Evolutionary conservation across 352 stramenopile species (phyloP), one percentile per base, ranked within the genome.

Genomic region (Blastocystis sp.): DNA sequence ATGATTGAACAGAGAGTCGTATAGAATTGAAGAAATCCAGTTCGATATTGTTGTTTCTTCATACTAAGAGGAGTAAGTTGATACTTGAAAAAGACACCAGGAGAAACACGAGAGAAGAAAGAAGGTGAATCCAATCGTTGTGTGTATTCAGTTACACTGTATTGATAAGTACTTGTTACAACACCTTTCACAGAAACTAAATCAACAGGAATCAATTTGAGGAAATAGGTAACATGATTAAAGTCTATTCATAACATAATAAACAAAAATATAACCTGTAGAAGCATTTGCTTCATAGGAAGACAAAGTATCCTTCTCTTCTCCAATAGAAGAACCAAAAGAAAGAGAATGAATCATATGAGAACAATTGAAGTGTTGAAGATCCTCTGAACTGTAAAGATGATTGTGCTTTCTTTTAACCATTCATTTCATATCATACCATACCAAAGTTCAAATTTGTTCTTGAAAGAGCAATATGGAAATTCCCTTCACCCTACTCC

Each of bases 171-270:
- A 67, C 12, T n/a, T 27, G 12, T 16, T 27, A 11, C 39, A 7
- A 12, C n/a, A 16, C 12, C 11, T 24, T 7, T 16, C 1, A 39
- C 14, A 11, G 61, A 46, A 46, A 39, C 32, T 5, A 12, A 12
- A 19, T 73, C 12, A 16, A 37, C 24, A 46, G 12, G 61, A 46
- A 73, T 73, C 61, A 73, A 37, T 46, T 73, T 73, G 9, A 73
- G 61, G 61, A 73, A 73, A 29, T 73, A 73, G 19, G 61, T 73
- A 14, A 73, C 24, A 1, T 73, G 61, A 1, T 73, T 73, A 39
- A 73, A 73, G 32, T 46, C 61, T 73, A 29, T 73, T 73, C 61
- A 52, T 73, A 6, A 16, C 5, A 39, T 73, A 73, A 5, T 5
- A 19, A 46, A 52, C 61, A 12, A 73, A n/a, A 27, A 39, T 73